Percentiles rank a stretch among this genome's conserved stretches.
Conservation (phyloP, 2,329 filamentous ascomycete species). For the Alternaria conjuncta region DNA sequence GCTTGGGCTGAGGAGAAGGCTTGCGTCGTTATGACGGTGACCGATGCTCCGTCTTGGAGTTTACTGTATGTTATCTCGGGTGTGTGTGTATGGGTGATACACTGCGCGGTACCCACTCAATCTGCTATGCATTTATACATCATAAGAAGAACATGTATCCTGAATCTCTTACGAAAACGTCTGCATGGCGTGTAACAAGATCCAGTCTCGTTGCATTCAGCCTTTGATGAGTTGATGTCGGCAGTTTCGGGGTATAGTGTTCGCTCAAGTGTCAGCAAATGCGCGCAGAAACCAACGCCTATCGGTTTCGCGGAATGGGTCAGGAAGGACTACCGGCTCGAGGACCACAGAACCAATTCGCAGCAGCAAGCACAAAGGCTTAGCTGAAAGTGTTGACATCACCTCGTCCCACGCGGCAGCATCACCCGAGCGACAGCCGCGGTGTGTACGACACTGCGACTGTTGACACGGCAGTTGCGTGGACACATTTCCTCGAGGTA, state of each 20-base stretch:
- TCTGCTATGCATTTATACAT: neutral
- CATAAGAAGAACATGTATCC: neutral
- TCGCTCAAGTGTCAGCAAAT: neutral
- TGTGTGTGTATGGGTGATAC: neutral
- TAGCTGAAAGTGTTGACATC: neutral
- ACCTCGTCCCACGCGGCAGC: neutral
- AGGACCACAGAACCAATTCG: neutral
- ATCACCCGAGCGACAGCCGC: neutral
- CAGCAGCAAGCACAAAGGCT: neutral
- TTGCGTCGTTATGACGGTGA: neutral
- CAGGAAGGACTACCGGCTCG: neutral
- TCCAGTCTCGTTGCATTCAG: neutral
- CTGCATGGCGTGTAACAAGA: neutral
- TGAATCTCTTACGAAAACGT: neutral
- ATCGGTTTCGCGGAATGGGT: neutral
- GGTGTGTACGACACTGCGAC: neutral
- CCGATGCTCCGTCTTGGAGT: neutral
- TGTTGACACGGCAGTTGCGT: neutral
- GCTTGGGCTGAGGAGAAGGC: neutral
- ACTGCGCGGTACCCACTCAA: neutral
- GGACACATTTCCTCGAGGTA: neutral
- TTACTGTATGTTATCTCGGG: neutral
- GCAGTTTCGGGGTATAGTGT: neutral
- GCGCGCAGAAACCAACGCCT: neutral
- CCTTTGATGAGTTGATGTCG: neutral